phyloP scores from a whole-genome alignment of 78 protist genomes.

The Cavenderia fasciculata region DNA sequence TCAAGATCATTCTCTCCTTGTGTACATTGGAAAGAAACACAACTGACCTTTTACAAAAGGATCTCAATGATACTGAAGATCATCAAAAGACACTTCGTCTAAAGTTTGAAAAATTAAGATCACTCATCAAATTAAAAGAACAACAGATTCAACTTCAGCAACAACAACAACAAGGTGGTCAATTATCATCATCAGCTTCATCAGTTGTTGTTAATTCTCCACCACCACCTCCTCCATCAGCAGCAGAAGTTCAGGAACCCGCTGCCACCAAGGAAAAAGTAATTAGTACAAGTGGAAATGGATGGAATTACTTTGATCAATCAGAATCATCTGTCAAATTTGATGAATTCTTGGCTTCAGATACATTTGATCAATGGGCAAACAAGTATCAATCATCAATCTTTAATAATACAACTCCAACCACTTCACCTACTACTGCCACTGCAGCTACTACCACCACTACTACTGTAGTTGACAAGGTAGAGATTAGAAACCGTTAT shows the following conservation, averaged over 20 bases:
- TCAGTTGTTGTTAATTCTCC: not conserved
- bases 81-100: not conserved
- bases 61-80: not conserved
- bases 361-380: slow-evolving; percentile 21
- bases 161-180: slow-evolving; percentile 18
- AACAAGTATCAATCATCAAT: slow-evolving; percentile 15
- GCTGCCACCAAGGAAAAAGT: not conserved
- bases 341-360: slow-evolving; percentile 22
- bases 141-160: not conserved
- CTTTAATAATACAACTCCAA: not conserved
- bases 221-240: slow-evolving; percentile 3
- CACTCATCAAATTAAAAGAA: not conserved
- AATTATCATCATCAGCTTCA: not conserved
- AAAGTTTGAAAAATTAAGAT: slow-evolving; percentile 14
- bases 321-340: slow-evolving; percentile 16
- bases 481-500: not conserved
- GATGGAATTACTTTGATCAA: slow-evolving; percentile 13
- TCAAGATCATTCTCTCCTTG: slow-evolving; percentile 42
- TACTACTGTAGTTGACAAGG: not conserved
- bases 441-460: not conserved
- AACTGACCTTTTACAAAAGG: not conserved
- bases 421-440: not conserved
- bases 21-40: slow-evolving; percentile 6
- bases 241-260: not conserved
- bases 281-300: not conserved